A percentile compares a stretch with the other conserved stretches of the same genome.
These are phyloP conservation scores for Phytophthora pistaciae DNA, from an alignment of 352 stramenopile genomes.

Conservation along the genomic window DNA sequence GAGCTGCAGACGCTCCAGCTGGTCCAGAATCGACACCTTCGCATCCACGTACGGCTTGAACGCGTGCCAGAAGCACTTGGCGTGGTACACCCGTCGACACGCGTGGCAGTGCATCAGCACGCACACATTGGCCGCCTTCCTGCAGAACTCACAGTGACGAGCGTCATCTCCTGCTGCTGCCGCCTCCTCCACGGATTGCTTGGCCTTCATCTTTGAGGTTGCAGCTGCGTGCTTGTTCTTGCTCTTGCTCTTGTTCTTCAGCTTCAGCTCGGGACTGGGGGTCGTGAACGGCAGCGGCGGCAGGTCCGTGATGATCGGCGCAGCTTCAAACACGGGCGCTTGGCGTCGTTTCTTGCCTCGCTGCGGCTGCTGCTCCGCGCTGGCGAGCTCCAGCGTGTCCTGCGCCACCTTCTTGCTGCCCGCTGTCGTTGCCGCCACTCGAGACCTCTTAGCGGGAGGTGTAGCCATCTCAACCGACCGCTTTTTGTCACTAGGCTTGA, in stretches of 20 bases:
- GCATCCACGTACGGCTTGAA: conserved; percentile 44
- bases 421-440: not conserved
- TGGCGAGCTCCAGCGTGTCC: conserved; percentile 9
- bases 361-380: not conserved
- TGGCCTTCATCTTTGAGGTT: conserved; percentile 19
- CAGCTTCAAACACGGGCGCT: conserved; percentile 14
- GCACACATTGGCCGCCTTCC: conserved; percentile 40
- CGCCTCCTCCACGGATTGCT: conserved; percentile 6
- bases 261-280: not conserved
- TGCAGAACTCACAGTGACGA: conserved; percentile 60
- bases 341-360: conserved; percentile 40
- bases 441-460: conserved; percentile 12
- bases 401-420: conserved; percentile 8
- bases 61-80: conserved; percentile 45
- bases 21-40: conserved; percentile 36
- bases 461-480: conserved; percentile 1
- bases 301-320: conserved; percentile 40
- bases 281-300: conserved; percentile 46
- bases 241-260: conserved; percentile 11
- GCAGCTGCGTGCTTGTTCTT: conserved; percentile 1
- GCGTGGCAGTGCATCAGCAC: conserved; percentile 46
- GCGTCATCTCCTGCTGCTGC: not conserved
- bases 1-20: conserved; percentile 43
- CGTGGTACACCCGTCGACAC: conserved; percentile 56
- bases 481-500: conserved; percentile 16